Base-by-base conservation (phyloP, 805 yeast genomes). In the Suhomyces canberraensis region DNA sequence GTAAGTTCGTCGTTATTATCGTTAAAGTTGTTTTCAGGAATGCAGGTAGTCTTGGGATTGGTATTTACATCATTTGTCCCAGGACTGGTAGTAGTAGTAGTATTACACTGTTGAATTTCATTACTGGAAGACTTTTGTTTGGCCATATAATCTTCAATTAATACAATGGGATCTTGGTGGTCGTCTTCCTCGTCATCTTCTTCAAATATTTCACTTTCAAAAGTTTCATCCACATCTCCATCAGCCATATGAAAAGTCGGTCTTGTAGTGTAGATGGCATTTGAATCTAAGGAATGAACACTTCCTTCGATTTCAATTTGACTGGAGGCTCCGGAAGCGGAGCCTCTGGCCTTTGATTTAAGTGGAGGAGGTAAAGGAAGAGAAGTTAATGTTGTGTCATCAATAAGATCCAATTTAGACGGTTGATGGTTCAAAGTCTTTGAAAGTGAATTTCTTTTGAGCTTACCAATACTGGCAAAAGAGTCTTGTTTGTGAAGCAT, bases 111-210 rank as follows among this genome's bases (percentile, higher is more conserved):
- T 16, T 15, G 19, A 20, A 8, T n/a, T n/a, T 32, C 18, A 16
- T 18, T 18, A 2, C 9, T n/a, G 30, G 17, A n/a, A 13, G 16
- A 8, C 19, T 25, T 25, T 21, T 31, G 36, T n/a, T 30, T 26
- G n/a, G 44, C 58, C 44, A 78, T 64, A 50, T 78, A 78, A 47
- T 78, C 84, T 46, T 78, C 84, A 8, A 78, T 71, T 14, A 78
- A 52, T 1, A 78, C 77, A 11, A 64, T 66, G 8, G 66, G 73
- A 31, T 64, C 69, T 25, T 62, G 60, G 16, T 56, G 62, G 6
- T 49, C 59, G 15, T 42, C 46, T 17, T 43, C 46, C 8, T 45
- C 47, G 11, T 42, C 44, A 13, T 47, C 48, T 17, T 43, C 39
- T 8, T 25, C 35, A 16, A 28, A 34, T 4, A 27, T 19, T 14